Base-by-base conservation (phyloP, 23 red algal genomes). In the Gracilaria domingensis region DNA sequence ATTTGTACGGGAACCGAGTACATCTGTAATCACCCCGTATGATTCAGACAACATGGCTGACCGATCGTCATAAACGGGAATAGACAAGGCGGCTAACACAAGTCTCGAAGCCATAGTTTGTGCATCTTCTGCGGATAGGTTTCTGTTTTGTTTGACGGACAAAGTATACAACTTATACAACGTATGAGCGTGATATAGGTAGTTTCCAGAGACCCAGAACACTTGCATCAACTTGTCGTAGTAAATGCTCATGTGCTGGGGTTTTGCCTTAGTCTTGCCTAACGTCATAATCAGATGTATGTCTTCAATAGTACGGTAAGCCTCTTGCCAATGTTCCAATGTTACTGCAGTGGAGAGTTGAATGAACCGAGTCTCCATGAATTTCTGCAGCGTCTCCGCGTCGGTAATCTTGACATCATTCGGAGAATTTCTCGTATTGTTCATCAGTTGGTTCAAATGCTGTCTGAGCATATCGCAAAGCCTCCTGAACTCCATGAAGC, bases 401-500 rank as follows among this genome's bases (percentile, higher is more conserved):
- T 95, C 83, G 34, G 86, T 91, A 24, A 96, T 83, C 92, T 99
- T 93, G 47, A 99, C 94, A 67, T 99, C 97, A 45, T 91, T 96
- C 51, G 90, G 56, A 39, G 80, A 64, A 26, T 73, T 75, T 72
- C 96, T 93, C 36, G 93, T 59, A 37, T 86, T 85, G 36, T 95
- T 93, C 17, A 98, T 88, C 24, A 99, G 91, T 49, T 86, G 79
- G 69, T 84, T 95, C 66, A 99, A 59, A 84, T 99, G 97, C 82
- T 99, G 97, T 26, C 97, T 95, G 26, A 99, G 69, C 83, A 99
- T 96, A 66, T 99, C 97, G 59, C 97, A 99, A 0, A 99, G 80
- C 32, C 97, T 94, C 17, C 97, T 83, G 47, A 99, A 99, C 76
- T 99, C 97, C 71, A 94, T 89, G 29, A 90, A 88, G 24, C 97